These are phyloP conservation scores for Xylariaceae sp. DNA, from an alignment of 2,329 filamentous ascomycete genomes.

Conservation along the genomic window DNA sequence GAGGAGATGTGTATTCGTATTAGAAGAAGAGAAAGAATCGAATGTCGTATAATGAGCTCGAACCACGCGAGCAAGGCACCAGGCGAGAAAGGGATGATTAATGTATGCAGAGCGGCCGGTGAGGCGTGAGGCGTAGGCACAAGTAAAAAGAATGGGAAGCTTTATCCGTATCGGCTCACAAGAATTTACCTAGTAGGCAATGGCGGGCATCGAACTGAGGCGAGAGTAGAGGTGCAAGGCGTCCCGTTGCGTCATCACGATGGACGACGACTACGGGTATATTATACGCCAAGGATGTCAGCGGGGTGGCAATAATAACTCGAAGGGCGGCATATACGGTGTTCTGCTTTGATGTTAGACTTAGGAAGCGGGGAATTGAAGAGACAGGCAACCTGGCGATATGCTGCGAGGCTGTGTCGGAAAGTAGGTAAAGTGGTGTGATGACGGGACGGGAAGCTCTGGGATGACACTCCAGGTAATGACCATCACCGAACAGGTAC, in stretches of 20 bases:
- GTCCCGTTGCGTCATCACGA: constrained; percentile 19
- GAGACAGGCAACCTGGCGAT: neutral
- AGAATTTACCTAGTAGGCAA: neutral
- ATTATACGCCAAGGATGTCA: neutral
- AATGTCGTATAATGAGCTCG: neutral
- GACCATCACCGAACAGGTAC: no score
- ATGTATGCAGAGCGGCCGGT: neutral
- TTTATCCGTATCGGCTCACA: neutral
- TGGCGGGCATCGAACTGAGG: neutral
- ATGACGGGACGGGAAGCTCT: neutral
- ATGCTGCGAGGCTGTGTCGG: neutral
- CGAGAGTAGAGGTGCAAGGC: neutral
- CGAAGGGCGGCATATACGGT: neutral
- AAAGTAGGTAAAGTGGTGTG: neutral
- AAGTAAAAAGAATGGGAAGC: neutral
- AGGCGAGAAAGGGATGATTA: neutral
- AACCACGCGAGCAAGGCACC: neutral
- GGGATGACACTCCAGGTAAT: neutral
- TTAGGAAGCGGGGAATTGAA: neutral
- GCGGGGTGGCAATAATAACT: neutral
- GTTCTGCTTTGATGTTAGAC: neutral
- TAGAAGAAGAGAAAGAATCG: neutral
- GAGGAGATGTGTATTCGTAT: neutral
- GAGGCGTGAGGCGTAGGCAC: neutral
- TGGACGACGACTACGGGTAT: neutral